Base-by-base conservation (phyloP, 495 filamentous ascomycete species). In the Venustampulla echinocandica region DNA sequence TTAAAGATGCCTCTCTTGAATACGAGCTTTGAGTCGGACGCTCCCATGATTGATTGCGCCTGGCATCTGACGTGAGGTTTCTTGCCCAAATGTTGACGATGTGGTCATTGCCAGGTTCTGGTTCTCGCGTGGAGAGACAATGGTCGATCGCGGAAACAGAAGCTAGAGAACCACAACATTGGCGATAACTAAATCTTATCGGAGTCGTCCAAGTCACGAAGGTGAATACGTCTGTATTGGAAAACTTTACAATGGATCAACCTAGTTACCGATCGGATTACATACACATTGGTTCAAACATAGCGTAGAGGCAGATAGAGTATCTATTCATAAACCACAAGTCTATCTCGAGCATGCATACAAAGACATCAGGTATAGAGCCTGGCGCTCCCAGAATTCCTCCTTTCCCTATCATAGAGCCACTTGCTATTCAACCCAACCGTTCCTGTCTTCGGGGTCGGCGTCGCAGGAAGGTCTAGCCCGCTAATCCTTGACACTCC, bases 1-100 rank as follows among this genome's bases (percentile, higher is more conserved):
- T 84, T 81, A 71, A 99, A 99, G 71, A 99, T 95, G 63, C 90
- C 92, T 65, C 95, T 85, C 68, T 97, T 99, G 79, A 99, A 97
- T 58, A 89, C 86, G 58, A 96, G 82, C 79, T 99, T 99, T 53
- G 90, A 96, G 71, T 99, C 93, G 64, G 92, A 95, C 60, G 92
- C 92, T 63, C 92, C 92, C 92, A 99, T 99, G 7, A 18, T 58
- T 40, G 47, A 46, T 54, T 51, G 51, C 22, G 20, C 14, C 47
- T 41, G 11, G 51, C 55, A 54, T 54, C 20, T 38, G 45, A 37
- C 40, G 50, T 27, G 3, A 24, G 34, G 20, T 54, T 22, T 17
- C 33, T 24, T 7, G 9, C 23, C 32, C 21, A 35, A 43, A 35
- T 15, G 15, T 42, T 27, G 24, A 19, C 13, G 24, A 15, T 28